Conservation (phyloP, 352 stramenopile genomes). For the Globisporangium irregulare region DNA sequence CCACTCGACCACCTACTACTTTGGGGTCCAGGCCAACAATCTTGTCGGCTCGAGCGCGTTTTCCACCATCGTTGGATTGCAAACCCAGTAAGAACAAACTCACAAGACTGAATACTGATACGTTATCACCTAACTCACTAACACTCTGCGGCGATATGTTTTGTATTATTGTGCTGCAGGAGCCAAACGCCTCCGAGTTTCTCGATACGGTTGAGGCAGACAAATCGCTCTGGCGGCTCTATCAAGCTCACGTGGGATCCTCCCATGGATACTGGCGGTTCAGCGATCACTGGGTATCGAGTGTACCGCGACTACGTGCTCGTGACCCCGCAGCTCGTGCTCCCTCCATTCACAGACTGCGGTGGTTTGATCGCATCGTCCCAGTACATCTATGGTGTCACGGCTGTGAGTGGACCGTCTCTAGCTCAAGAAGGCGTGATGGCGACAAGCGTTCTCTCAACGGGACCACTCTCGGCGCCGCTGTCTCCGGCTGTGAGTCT, state of each 20-base stretch:
- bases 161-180: constrained; percentile 17
- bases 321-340: constrained; percentile 25
- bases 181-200: constrained; percentile 33
- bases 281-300: constrained; percentile 41
- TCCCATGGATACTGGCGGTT: constrained; percentile 36
- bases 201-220: constrained; percentile 25
- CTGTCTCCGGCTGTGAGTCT: constrained; percentile 25
- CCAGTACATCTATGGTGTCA: constrained; percentile 46
- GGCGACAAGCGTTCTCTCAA: constrained; percentile 25
- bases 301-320: constrained; percentile 59
- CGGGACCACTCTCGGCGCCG: constrained; percentile 27
- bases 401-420: constrained; percentile 33
- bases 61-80: constrained; percentile 29
- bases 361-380: constrained; percentile 30
- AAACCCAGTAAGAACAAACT: constrained; percentile 31
- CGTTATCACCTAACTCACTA: neutral
- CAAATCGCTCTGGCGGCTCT: constrained; percentile 38
- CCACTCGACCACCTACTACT: constrained; percentile 49
- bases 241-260: constrained; percentile 38
- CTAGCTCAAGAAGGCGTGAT: constrained; percentile 30
- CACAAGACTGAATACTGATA: neutral
- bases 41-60: constrained; percentile 28
- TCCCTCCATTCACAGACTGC: constrained; percentile 46
- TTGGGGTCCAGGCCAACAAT: constrained; percentile 51
- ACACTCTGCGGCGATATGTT: neutral